phyloP scores from a whole-genome alignment of 164 flowering plant genomes.

The Umbellularia californica region DNA sequence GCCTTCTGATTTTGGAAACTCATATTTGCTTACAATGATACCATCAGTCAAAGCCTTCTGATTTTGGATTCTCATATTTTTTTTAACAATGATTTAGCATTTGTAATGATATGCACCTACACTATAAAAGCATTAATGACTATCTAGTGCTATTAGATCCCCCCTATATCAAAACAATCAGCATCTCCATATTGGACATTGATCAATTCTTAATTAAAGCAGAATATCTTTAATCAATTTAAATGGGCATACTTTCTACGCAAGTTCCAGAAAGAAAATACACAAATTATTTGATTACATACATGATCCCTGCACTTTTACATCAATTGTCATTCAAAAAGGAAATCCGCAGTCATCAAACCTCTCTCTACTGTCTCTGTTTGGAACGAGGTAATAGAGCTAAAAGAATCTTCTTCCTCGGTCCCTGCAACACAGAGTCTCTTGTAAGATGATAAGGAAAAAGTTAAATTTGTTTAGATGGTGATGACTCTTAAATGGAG shows the following conservation, averaged over 20 bases:
- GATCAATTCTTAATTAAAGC: background rate
- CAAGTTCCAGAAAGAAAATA: background rate
- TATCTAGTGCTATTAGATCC: no score
- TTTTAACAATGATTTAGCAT: background rate
- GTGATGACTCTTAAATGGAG: no score
- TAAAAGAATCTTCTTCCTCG: constrained; percentile 16
- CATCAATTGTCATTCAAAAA: background rate
- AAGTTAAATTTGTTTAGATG: no score
- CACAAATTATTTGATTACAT: background rate
- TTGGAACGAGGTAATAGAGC: constrained; percentile 13
- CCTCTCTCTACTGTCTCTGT: constrained; percentile 3
- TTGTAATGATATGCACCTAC: no score
- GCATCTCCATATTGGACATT: background rate
- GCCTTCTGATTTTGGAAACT: constrained; percentile 17
- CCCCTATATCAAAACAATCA: background rate
- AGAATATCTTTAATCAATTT: background rate
- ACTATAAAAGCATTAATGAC: background rate
- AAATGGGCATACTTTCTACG: background rate
- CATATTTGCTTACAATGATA: background rate
- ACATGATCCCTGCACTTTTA: background rate
- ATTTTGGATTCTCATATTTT: background rate
- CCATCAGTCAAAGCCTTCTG: constrained; percentile 16
- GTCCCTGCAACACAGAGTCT: constrained; percentile 8
- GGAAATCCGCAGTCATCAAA: background rate
- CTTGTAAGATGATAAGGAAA: no score